These are phyloP conservation scores for Ephemerocybe angulata DNA, from an alignment of 768 basidiomycete species.

Conservation along the genomic window DNA sequence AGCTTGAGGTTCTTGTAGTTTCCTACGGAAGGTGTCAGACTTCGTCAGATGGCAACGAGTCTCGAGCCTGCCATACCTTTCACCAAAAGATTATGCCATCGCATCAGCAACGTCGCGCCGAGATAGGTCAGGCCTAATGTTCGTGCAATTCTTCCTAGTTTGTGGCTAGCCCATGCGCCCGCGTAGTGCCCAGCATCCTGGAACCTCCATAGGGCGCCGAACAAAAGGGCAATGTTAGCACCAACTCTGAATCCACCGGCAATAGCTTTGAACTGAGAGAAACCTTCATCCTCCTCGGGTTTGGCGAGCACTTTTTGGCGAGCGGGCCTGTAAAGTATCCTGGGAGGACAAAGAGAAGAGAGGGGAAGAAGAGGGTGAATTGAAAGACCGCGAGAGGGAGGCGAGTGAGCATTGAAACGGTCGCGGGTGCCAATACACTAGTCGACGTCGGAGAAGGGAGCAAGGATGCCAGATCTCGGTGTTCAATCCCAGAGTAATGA, in stretches of 20 bases:
- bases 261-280: constrained; percentile 68
- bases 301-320: constrained; percentile 40
- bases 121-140: constrained; percentile 22
- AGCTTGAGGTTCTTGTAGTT: constrained; percentile 34
- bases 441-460: constrained; percentile 12
- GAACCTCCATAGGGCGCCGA: constrained; percentile 21
- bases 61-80: constrained; percentile 18
- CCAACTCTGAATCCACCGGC: constrained; percentile 49
- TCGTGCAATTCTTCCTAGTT: constrained; percentile 4
- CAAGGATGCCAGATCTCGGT: constrained; percentile 39
- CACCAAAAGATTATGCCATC: constrained; percentile 43
- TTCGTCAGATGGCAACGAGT: neutral
- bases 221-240: constrained; percentile 20
- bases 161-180: neutral
- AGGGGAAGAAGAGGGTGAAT: constrained; percentile 38
- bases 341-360: constrained; percentile 52
- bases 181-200: constrained; percentile 8
- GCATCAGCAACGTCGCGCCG: constrained; percentile 33
- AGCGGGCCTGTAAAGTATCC: constrained; percentile 50
- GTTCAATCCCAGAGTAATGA: constrained; percentile 46
- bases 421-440: constrained; percentile 19
- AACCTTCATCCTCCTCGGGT: constrained; percentile 57
- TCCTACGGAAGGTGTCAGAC: constrained; percentile 15
- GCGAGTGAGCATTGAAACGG: constrained; percentile 25
- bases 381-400: constrained; percentile 37